These are phyloP conservation scores for Podosphaera fusca DNA, from an alignment of 2,329 filamentous ascomycete species.

Conservation along the genomic window DNA sequence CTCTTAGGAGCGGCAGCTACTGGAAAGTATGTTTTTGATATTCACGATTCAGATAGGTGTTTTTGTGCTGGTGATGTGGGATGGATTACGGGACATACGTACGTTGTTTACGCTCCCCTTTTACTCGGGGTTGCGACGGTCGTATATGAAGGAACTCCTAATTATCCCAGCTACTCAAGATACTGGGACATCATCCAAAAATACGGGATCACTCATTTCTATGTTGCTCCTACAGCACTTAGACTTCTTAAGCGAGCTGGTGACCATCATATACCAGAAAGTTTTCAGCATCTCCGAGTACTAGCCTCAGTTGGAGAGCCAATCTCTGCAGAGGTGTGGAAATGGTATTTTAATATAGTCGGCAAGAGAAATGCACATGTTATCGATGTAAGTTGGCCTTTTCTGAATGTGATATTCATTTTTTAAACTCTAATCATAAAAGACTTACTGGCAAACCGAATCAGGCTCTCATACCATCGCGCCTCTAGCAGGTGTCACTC, in stretches of 20 bases:
- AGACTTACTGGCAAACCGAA: slow-evolving; percentile 99
- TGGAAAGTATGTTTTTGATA: slow-evolving; percentile 97
- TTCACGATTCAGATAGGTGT: slow-evolving; percentile 79
- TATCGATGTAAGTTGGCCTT: slow-evolving; percentile 53
- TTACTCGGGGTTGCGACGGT: slow-evolving; percentile 84
- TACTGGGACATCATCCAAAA: slow-evolving; percentile 98
- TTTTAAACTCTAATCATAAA: slow-evolving; percentile 8
- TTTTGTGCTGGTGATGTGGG: slow-evolving; percentile 97
- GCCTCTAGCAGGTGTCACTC: slow-evolving; percentile 75
- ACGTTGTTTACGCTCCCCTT: slow-evolving; percentile 89
- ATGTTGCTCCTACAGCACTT: slow-evolving; percentile 86
- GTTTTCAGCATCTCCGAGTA: slow-evolving; percentile 75
- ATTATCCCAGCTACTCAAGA: slow-evolving; percentile 90
- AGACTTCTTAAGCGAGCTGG: slow-evolving; percentile 87
- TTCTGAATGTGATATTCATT: not conserved
- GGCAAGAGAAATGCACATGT: slow-evolving; percentile 85
- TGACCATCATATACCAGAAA: slow-evolving; percentile 69
- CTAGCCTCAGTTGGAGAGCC: slow-evolving; percentile 92
- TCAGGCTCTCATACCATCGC: slow-evolving; percentile 93
- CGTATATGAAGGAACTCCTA: slow-evolving; percentile 92
- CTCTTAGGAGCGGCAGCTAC: slow-evolving; percentile 82
- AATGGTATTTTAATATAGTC: slow-evolving; percentile 94
- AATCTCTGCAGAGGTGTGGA: slow-evolving; percentile 95
- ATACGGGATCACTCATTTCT: slow-evolving; percentile 91
- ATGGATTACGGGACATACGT: slow-evolving; percentile 98